Evolutionary conservation across 2,329 filamentous ascomycete genomes (phyloP), one percentile per base, ranked within the genome.

Genomic region (Penicillium sp.): DNA sequence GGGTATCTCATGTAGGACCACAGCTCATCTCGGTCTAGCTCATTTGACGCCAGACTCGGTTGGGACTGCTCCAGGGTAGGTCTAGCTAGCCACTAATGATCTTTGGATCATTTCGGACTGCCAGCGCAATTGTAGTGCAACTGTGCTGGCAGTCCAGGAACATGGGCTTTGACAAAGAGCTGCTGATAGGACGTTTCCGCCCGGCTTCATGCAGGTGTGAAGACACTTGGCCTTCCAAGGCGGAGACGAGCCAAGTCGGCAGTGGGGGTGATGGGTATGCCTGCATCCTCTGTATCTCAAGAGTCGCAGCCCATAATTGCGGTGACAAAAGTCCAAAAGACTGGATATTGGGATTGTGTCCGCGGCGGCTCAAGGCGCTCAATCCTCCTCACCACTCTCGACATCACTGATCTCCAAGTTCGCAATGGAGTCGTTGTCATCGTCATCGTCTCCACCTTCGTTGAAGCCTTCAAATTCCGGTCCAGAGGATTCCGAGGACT

Each of bases 401-500:
- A 72, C 73, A 48, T 75, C 74, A 51, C 71, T 75, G 24, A 77
- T 73, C 53, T 76, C 75, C 19, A 75, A 71, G 46, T 74, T 76
- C 23, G 72, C 76, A 47, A 76, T 71, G 2, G 70, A 77, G 43
- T 72, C 75, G 18, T 76, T 73, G 48, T 71, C 71, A 39, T 75
- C 78, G 50, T 70, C 72, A 33, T 74, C 72, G 36, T 73, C 73
- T n/a, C n/a, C n/a, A 31, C 72, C 71, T 11, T 74, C 72, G 8
- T 72, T 70, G 18, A 71, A 65, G 18, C 72, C 71, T 46, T 74
- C 73, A 34, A 71, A 74, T 34, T 70, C 67, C 8, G 67, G 62
- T 16, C 65, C 65, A 23, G 66, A 62, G 5, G 69, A 65, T 9
- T 76, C 72, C 16, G 18, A 19, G 5, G 74, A 72, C 18, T 72